Evolutionary conservation across 805 yeast genomes (phyloP), one percentile per base, ranked within the genome.

Genomic region (Candida ponderosae): DNA sequence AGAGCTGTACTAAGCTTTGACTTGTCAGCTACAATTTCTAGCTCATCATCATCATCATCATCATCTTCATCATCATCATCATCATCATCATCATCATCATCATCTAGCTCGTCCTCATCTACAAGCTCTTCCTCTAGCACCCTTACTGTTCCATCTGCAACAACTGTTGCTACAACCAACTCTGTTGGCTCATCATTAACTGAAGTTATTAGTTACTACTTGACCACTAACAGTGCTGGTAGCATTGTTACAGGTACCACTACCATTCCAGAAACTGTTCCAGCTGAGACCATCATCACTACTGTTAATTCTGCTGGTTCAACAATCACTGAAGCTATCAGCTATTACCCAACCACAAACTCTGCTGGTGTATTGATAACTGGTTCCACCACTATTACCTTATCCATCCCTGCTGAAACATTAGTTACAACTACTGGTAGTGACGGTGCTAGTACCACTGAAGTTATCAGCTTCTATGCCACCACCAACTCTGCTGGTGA

Each of bases 331-430:
- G 13, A 13, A 20, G 54, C 34, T 20, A 56, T 59, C 4, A 34
- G 45, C 21, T 66, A 51, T 77, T 81, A 76, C 16, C 34, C 48
- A 41, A 63, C 56, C 11, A 74, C 63, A 43, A 62, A 68, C 9
- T 44, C 50, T 3, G 53, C 44, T 36, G 72, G 52, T 26, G 44
- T 38, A 32, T 42, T 40, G 18, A 49, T 34, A 8, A 47, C 51
- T 26, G 61, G 63, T 21, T 52, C 55, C 1, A 51, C 56, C 15
- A 43, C 52, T 11, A 45, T 56, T 4, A 53, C 59, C 1, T 40
- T 41, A 3, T 48, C 59, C 5, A 9, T 21, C 23, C 23, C 23
- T 7, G 6, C 23, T 21, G 9, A 6, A 21, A 7, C 23, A 21
- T 21, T 21, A 21, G 9, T 21, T 21, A 21, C 23, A 7, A 21